These are phyloP conservation scores for Somion occarium DNA, from an alignment of 1,284 basidiomycete genomes.

Conservation along the genomic window DNA sequence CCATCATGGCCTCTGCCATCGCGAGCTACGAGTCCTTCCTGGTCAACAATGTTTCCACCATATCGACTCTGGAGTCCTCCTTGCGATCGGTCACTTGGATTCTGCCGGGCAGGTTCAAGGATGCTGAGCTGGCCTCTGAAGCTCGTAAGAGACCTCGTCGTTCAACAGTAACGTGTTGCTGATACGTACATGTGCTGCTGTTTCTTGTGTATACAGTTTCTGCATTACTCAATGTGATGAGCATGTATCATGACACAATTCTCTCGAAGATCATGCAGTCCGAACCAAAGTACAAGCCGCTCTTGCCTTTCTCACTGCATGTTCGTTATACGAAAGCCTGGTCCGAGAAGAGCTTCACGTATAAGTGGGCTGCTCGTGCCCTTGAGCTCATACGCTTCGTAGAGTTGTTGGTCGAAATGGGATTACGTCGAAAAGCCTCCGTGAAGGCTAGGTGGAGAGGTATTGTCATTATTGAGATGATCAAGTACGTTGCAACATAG, in stretches of 20 bases:
- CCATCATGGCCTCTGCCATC: conserved; percentile 39
- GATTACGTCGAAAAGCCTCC: conserved; percentile 65
- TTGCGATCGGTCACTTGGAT: conserved; percentile 92
- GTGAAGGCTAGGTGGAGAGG: conserved; percentile 62
- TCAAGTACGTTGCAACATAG: conserved; percentile 60
- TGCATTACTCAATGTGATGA: conserved; percentile 67
- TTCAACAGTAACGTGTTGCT: conserved; percentile 1
- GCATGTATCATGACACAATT: conserved; percentile 86
- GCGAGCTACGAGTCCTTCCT: conserved; percentile 79
- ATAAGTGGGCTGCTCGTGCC: conserved; percentile 71
- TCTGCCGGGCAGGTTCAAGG: conserved; percentile 92
- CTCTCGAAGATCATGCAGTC: conserved; percentile 61
- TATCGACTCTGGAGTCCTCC: conserved; percentile 84
- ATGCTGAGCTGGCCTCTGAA: conserved; percentile 92
- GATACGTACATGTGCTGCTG: conserved; percentile 2
- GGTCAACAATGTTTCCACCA: conserved; percentile 77
- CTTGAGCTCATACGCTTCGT: conserved; percentile 75
- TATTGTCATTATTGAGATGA: conserved; percentile 66
- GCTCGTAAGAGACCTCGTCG: conserved; percentile 54
- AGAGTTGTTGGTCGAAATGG: conserved; percentile 85
- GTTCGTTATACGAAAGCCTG: conserved; percentile 82
- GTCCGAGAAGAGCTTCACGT: conserved; percentile 60
- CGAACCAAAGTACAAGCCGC: conserved; percentile 61
- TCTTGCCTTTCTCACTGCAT: conserved; percentile 64
- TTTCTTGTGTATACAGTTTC: conserved; percentile 45